Conservation (phyloP, 805 yeast species). For the Nakazawaea pomicola region DNA sequence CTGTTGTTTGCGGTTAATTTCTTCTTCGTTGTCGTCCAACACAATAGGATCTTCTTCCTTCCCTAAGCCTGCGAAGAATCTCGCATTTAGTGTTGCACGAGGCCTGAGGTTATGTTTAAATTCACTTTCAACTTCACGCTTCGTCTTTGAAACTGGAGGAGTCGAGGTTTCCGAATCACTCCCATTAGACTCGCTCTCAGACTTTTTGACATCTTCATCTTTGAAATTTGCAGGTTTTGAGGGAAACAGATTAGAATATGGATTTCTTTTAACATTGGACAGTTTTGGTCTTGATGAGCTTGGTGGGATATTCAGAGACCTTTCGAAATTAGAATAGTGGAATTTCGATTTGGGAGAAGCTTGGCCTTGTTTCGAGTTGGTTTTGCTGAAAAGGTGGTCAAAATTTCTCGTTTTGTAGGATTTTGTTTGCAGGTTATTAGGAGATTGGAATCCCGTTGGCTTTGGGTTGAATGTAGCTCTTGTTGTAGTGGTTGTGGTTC, state of each 20-base stretch:
- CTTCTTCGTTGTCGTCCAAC: slow-evolving; percentile 16
- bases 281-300: neutral
- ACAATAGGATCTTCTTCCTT: slow-evolving; percentile 26
- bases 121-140: neutral
- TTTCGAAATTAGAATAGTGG: slow-evolving; percentile 8
- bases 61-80: slow-evolving; percentile 24
- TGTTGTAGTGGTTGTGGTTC: slow-evolving; percentile 5
- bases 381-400: slow-evolving; percentile 9
- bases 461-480: slow-evolving; percentile 11
- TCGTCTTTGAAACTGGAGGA: neutral
- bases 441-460: neutral
- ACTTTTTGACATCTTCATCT: neutral
- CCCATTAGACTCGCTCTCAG: neutral
- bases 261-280: slow-evolving; percentile 14
- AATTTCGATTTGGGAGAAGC: slow-evolving; percentile 10
- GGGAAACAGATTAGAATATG: neutral
- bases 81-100: neutral
- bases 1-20: neutral
- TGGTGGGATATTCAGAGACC: neutral
- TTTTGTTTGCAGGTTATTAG: slow-evolving; percentile 4
- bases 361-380: neutral
- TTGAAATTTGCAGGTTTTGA: too few relatives aligned
- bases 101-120: too few relatives aligned
- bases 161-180: neutral
- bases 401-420: slow-evolving; percentile 8